A percentile compares a stretch with the other conserved stretches of the same genome.
These are phyloP conservation scores for Amanita jacksonii DNA, from an alignment of 768 basidiomycete species.

Conservation along the genomic window DNA sequence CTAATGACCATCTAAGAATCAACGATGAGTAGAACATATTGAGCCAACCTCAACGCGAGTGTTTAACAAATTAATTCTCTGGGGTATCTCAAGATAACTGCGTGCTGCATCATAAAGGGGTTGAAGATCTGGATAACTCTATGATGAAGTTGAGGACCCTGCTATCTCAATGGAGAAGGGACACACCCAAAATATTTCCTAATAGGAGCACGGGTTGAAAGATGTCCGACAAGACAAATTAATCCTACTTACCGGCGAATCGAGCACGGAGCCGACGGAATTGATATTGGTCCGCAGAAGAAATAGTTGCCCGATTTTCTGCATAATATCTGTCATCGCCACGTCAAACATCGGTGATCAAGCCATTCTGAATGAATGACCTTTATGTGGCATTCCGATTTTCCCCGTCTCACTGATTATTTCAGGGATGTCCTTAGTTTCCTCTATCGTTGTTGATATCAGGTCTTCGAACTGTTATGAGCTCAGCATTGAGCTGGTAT, in stretches of 20 bases:
- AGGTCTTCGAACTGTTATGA: constrained; percentile 73
- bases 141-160: too few relatives aligned
- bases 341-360: constrained; percentile 8
- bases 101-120: constrained; percentile 90
- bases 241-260: constrained; percentile 65
- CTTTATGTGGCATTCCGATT: constrained; percentile 83
- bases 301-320: constrained; percentile 92
- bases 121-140: constrained; percentile 93
- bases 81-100: constrained; percentile 91
- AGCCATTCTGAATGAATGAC: constrained; percentile 23
- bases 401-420: constrained; percentile 90
- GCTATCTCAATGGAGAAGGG: not conserved
- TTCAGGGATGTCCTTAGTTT: constrained; percentile 94
- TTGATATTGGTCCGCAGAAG: constrained; percentile 91
- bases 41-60: constrained; percentile 74
- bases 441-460: constrained; percentile 88
- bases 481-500: not conserved
- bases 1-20: constrained; percentile 25
- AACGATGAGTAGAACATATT: not conserved
- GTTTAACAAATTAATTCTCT: constrained; percentile 87
- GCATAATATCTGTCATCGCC: constrained; percentile 74
- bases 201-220: constrained; percentile 5
- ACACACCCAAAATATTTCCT: constrained; percentile 93
- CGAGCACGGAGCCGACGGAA: constrained; percentile 92
- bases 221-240: not conserved